Evolutionary conservation across 2,329 filamentous ascomycete species (phyloP), one percentile per base, ranked within the genome.

Genomic region (Ceratocystis alfenasii): DNA sequence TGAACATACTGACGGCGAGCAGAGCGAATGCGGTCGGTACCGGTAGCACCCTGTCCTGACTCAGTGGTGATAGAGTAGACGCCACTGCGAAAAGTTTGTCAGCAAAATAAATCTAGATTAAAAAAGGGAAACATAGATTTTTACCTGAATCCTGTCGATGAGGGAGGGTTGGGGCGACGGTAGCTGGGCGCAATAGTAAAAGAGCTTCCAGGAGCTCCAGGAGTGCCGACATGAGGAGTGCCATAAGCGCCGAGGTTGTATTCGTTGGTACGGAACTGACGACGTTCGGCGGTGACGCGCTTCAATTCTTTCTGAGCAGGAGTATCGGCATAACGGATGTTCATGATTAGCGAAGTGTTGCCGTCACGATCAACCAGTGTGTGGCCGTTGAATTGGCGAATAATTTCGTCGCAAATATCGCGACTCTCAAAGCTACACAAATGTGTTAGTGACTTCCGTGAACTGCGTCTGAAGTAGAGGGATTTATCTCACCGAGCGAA

Each of bases 291-390:
- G 53, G 93, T 97, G 74, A 96, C 88, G 69, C 94, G 88, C 82
- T 99, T 99, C 71, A 99, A 82, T 74, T 94, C 86, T 80, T 99
- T 99, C 76, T 99, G 94, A 69, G 93, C 89, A 65, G 94, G 90
- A 46, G 94, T 99, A 73, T 99, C 94, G 69, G 95, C 93, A 75
- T 95, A 99, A 70, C 94, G 92, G 71, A 99, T 91, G 77, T 96
- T 92, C 77, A 94, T 84, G 69, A 92, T 86, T 70, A 94, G 84
- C 4, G 66, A 45, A 25, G 65, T 46, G 36, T 62, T 62, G 28
- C 50, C 53, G 33, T 87, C 85, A 72, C 95, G 90, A 44, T 88
- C 85, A 50, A 89, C 89, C 70, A 89, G 82, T 36, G 83, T 78
- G 70, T 86, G 79, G 69, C 94, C 93, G 76, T 95, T 92, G 77